Evolutionary conservation across 345 rosid genomes (phyloP), one percentile per base, ranked within the genome.

Genomic region (Acer campestre): DNA sequence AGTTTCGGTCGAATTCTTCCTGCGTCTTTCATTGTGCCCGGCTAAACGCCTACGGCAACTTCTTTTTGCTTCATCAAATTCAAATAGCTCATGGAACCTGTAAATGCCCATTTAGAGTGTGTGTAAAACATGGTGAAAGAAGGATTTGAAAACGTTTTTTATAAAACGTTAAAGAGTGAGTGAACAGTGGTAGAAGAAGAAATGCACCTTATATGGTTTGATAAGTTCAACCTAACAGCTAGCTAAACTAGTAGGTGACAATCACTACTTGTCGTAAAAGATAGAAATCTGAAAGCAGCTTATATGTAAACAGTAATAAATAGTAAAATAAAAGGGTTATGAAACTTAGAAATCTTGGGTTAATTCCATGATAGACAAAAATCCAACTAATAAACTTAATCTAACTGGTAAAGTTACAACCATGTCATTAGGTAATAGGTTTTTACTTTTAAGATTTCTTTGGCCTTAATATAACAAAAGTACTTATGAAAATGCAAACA

Each of bases 31-130:
- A 40, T 95, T 95, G 86, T 91, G 97, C 69, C 97, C 97, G 0
- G 95, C 97, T 82, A 92, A 62, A 31, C 95, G 88, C 77, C 87
- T 83, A 17, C 98, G 81, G 44, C 98, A 94, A 62, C 98, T 94
- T 85, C 95, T 90, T 81, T 94, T 94, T 7, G 91, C 79, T 70
- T 89, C 97, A 80, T 94, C 98, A 56, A 94, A 94, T 78, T 94
- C 98, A 4, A 67, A 16, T 10, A 94, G 82, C 83, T 94, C 97
- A 51, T 82, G 90, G 85, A 89, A 89, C 82, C 92, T 87, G 78
- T 69, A 40, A 5, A 55, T 48, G 56, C 66, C 13, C 35, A 23
- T 27, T 46, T 67, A 40, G 29, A 14, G 49, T 44, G 58, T 16
- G 17, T 53, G n/a, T 16, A 3, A 53, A 53, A 53, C n/a, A 22